Evolutionary conservation across 2,329 filamentous ascomycete species (phyloP).

Genomic region (Claviceps pusilla): DNA sequence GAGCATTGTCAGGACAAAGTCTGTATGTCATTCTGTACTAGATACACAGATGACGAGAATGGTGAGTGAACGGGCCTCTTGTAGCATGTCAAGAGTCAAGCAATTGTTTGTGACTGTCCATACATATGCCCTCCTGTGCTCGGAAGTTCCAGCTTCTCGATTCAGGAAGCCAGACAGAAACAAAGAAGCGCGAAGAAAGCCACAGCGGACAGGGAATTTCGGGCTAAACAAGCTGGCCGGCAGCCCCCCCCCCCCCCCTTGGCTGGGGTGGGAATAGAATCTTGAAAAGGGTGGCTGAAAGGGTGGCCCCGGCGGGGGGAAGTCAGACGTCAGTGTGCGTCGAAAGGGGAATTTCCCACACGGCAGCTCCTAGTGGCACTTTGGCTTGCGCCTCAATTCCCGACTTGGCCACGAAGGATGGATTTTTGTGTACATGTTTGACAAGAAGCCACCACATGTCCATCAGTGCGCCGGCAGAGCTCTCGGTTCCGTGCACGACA

Average conservation of each 20-base stretch:
- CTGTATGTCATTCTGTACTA: neutral
- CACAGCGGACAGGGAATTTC: constrained; percentile 4
- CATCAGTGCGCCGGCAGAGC: neutral
- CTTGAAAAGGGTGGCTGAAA: neutral
- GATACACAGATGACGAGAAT: too few relatives aligned
- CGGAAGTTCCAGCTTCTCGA: constrained; percentile 8
- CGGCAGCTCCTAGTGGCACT: constrained; percentile 3
- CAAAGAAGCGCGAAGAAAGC: constrained; percentile 14
- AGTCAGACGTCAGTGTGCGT: neutral
- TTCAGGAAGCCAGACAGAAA: constrained; percentile 18
- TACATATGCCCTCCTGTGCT: neutral
- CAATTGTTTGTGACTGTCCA: neutral
- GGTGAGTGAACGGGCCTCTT: neutral
- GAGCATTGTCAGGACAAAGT: neutral
- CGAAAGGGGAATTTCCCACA: neutral
- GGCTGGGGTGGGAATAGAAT: neutral
- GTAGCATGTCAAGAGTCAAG: neutral
- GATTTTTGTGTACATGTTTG: neutral
- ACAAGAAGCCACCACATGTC: neutral
- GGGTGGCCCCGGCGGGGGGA: neutral
- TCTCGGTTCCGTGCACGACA: neutral
- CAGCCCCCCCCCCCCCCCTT: neutral
- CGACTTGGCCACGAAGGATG: constrained; percentile 3
- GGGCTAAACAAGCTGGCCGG: neutral
- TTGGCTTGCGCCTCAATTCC: constrained; percentile 4